phyloP scores from a whole-genome alignment of 2,329 filamentous ascomycete genomes.

The Knoxdaviesia proteae region DNA sequence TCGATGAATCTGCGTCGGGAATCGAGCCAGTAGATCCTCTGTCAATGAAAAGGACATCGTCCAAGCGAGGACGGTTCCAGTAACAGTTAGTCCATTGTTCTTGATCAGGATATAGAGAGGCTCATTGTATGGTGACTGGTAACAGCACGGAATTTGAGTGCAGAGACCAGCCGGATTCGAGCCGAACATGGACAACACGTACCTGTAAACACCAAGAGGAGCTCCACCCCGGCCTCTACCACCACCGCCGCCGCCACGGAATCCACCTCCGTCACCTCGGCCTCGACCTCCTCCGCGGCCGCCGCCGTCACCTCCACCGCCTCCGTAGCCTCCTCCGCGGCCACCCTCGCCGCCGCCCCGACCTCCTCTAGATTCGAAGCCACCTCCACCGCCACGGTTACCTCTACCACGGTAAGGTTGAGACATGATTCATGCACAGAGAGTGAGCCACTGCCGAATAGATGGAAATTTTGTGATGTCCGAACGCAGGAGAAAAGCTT shows the following conservation, averaged over 20 bases:
- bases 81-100: background rate
- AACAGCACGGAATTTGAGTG: background rate
- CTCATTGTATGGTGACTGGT: background rate
- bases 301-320: slow-evolving; percentile 8
- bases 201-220: slow-evolving; percentile 7
- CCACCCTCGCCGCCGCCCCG: slow-evolving; percentile 2
- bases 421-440: background rate
- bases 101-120: background rate
- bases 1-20: slow-evolving; percentile 9
- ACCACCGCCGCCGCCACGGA: slow-evolving; percentile 5
- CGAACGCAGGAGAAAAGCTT: background rate
- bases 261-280: slow-evolving; percentile 6
- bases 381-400: slow-evolving; percentile 4
- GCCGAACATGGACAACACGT: slow-evolving; percentile 6
- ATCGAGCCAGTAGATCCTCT: slow-evolving; percentile 4
- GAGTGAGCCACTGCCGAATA: too few relatives aligned
- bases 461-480: too few relatives aligned
- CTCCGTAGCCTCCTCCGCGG: slow-evolving; percentile 6
- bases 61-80: slow-evolving; percentile 7
- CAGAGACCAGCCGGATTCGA: background rate
- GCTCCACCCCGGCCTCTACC: slow-evolving; percentile 7
- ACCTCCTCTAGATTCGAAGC: slow-evolving; percentile 5
- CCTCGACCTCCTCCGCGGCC: slow-evolving; percentile 7
- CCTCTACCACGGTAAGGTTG: slow-evolving; percentile 6
- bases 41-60: slow-evolving; percentile 8